A percentile compares a stretch with the other conserved stretches of the same genome.
Evolutionary conservation across 192 early-diverging fungal species (phyloP).

Genomic region (Coemansia aciculifera): DNA sequence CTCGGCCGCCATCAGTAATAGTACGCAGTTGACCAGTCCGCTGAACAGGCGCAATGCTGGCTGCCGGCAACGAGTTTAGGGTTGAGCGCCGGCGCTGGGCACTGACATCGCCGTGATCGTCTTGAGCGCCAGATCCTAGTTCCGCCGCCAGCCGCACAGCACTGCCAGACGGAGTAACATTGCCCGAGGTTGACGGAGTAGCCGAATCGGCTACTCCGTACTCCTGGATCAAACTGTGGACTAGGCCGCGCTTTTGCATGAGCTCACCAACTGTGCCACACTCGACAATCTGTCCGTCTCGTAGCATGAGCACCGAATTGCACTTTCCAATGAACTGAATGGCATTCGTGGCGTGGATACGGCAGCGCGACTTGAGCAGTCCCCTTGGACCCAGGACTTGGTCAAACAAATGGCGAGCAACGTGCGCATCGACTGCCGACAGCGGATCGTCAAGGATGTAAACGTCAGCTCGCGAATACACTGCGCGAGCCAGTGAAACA

Average conservation of each 20-base stretch:
- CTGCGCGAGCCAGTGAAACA: constrained; percentile 63
- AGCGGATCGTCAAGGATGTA: constrained; percentile 71
- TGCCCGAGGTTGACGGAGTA: background rate
- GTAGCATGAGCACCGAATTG: constrained; percentile 70
- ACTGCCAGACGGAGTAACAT: constrained; percentile 4
- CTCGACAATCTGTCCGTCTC: constrained; percentile 69
- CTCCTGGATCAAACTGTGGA: constrained; percentile 22
- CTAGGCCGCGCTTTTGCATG: constrained; percentile 62
- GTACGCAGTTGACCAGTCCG: constrained; percentile 12
- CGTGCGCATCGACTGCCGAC: constrained; percentile 71
- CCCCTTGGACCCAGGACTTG: constrained; percentile 86
- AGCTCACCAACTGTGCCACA: constrained; percentile 67
- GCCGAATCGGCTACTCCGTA: constrained; percentile 27
- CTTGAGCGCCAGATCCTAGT: background rate
- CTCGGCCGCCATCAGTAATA: background rate
- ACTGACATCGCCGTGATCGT: background rate
- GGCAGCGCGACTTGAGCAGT: constrained; percentile 72
- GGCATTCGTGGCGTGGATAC: constrained; percentile 81
- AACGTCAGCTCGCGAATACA: constrained; percentile 87
- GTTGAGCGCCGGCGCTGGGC: constrained; percentile 25
- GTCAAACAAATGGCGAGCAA: constrained; percentile 81
- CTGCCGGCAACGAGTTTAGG: constrained; percentile 52
- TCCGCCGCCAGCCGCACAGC: background rate
- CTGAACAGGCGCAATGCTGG: constrained; percentile 52
- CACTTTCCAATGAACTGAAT: constrained; percentile 75